Conservation (phyloP, 345 rosid species). For the Linum usitatissimum region DNA sequence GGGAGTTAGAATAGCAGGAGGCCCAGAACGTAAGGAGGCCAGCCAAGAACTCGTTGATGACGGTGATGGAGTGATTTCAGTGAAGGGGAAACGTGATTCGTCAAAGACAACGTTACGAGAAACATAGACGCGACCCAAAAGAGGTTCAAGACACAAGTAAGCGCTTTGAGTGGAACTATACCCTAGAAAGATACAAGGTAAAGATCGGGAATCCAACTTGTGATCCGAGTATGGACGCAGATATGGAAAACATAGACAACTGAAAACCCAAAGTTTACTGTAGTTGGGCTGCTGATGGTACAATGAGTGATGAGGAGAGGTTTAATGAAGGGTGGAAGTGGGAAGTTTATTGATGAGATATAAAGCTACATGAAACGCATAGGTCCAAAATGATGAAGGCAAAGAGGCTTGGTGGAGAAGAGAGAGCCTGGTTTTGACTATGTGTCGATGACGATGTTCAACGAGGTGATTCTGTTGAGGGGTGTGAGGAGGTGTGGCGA, state of each 20-base stretch:
- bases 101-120: not conserved
- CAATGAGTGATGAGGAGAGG: not conserved
- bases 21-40: not conserved
- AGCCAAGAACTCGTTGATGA: not conserved
- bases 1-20: not conserved
- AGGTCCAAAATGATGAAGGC: not conserved
- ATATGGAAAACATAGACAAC: slow-evolving; percentile 5
- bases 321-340: not conserved
- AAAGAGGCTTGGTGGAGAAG: not conserved
- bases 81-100: not conserved
- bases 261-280: not conserved
- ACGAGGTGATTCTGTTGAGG: not conserved
- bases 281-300: not conserved
- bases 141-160: not conserved
- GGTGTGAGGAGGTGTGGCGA: not conserved
- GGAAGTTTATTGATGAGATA: slow-evolving; percentile 1
- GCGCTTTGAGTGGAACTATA: slow-evolving; percentile 1
- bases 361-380: not conserved
- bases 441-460: not conserved
- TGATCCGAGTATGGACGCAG: not conserved
- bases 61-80: not conserved
- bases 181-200: not conserved
- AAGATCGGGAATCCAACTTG: not conserved
- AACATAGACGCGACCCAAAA: not conserved
- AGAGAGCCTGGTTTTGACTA: not conserved